phyloP scores from a whole-genome alignment of 441 rosid genomes.

The Monsonia emarginata region DNA sequence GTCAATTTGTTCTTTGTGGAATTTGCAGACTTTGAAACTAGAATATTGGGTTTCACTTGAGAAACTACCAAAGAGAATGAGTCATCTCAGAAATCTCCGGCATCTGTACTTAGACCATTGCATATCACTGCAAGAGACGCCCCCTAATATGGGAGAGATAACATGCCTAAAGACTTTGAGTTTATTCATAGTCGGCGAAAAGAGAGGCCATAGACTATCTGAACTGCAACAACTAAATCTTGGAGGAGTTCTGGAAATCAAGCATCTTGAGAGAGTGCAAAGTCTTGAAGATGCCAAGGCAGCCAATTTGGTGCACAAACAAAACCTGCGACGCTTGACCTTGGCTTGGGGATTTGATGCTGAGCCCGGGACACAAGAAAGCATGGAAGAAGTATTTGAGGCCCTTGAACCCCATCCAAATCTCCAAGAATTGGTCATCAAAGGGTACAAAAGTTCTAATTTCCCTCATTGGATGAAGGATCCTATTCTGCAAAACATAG shows the following conservation, averaged over 20 bases:
- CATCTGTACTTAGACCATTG: neutral
- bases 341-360: neutral
- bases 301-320: neutral
- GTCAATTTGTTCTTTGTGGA: neutral
- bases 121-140: neutral
- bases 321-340: neutral
- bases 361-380: neutral
- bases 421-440: neutral
- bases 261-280: neutral
- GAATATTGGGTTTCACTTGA: neutral
- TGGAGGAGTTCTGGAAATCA: neutral
- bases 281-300: neutral
- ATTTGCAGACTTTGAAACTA: neutral
- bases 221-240: neutral
- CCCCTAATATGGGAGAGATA: neutral
- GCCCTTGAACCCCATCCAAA: neutral
- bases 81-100: neutral
- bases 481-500: neutral
- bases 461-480: neutral
- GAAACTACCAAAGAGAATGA: neutral
- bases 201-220: neutral
- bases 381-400: neutral
- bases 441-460: neutral
- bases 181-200: neutral
- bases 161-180: neutral